Conservation (phyloP, 495 filamentous ascomycete species). For the Talaromyces liani region DNA sequence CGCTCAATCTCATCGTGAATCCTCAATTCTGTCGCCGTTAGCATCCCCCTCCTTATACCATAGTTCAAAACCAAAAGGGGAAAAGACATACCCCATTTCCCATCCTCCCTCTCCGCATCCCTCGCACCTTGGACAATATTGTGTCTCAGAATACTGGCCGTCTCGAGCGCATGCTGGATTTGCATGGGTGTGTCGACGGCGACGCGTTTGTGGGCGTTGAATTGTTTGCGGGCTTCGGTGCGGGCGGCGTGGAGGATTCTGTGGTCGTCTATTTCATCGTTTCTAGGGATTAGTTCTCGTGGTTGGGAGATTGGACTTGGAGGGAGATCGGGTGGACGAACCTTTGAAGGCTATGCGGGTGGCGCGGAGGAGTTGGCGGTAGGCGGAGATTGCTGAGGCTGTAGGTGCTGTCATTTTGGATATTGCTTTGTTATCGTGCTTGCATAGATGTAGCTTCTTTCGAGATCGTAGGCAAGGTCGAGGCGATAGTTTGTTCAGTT, state of each 20-base stretch:
- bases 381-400: slow-evolving; percentile 65
- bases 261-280: slow-evolving; percentile 51
- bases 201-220: slow-evolving; percentile 56
- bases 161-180: slow-evolving; percentile 73
- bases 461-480: not conserved
- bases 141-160: slow-evolving; percentile 68
- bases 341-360: slow-evolving; percentile 78
- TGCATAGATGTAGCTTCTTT: not conserved
- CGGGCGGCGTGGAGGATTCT: slow-evolving; percentile 62
- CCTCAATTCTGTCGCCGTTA: slow-evolving; percentile 52
- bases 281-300: not conserved
- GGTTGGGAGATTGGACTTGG: not conserved
- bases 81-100: slow-evolving; percentile 55
- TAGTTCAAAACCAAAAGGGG: not conserved
- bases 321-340: slow-evolving; percentile 21
- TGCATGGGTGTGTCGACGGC: slow-evolving; percentile 42
- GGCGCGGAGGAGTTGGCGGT: slow-evolving; percentile 76
- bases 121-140: slow-evolving; percentile 83
- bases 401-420: slow-evolving; percentile 18
- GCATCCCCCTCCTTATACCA: not conserved
- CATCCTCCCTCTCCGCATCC: slow-evolving; percentile 40
- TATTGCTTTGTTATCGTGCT: not conserved
- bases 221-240: slow-evolving; percentile 58
- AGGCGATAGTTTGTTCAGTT: not conserved
- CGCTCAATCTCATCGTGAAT: slow-evolving; percentile 89